Evolutionary conservation across 1,139 yeast species (phyloP).

Genomic region (Geotrichum histeridarum): DNA sequence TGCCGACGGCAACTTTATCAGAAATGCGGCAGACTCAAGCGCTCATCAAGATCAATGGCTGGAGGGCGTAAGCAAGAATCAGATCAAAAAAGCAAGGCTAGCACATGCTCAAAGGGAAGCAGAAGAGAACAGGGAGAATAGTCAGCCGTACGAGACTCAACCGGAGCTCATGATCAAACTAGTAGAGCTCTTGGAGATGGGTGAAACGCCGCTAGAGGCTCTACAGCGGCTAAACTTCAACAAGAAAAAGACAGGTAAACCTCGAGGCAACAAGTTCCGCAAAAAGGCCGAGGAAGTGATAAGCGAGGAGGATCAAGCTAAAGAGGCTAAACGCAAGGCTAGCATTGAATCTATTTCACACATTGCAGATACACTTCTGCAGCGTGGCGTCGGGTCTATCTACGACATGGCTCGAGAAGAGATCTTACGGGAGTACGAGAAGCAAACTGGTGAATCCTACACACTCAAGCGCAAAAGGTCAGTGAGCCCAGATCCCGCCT

Average conservation of each 20-base stretch:
- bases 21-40: slow-evolving; percentile 40
- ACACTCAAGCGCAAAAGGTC: slow-evolving; percentile 26
- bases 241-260: slow-evolving; percentile 16
- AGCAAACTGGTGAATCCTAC: slow-evolving; percentile 46
- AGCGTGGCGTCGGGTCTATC: slow-evolving; percentile 40
- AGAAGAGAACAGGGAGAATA: slow-evolving; percentile 20
- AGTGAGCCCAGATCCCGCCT: slow-evolving; percentile 12
- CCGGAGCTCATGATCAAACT: slow-evolving; percentile 8
- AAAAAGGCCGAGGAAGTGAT: slow-evolving; percentile 15
- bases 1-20: slow-evolving; percentile 55
- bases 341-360: slow-evolving; percentile 47
- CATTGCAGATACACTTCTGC: slow-evolving; percentile 45
- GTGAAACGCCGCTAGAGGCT: slow-evolving; percentile 63
- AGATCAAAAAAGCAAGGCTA: slow-evolving; percentile 46
- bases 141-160: neutral
- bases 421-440: slow-evolving; percentile 48
- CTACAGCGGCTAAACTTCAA: slow-evolving; percentile 29
- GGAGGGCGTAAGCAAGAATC: slow-evolving; percentile 42
- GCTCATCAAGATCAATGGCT: slow-evolving; percentile 50
- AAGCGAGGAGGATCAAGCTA: slow-evolving; percentile 11
- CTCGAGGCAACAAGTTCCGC: slow-evolving; percentile 16
- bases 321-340: slow-evolving; percentile 28
- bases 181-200: slow-evolving; percentile 48
- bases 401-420: slow-evolving; percentile 60
- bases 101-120: slow-evolving; percentile 41